A percentile compares a stretch with the other conserved stretches of the same genome.
These are phyloP conservation scores for Starmerella riodocensis DNA, from an alignment of 805 yeast genomes.

Conservation along the genomic window DNA sequence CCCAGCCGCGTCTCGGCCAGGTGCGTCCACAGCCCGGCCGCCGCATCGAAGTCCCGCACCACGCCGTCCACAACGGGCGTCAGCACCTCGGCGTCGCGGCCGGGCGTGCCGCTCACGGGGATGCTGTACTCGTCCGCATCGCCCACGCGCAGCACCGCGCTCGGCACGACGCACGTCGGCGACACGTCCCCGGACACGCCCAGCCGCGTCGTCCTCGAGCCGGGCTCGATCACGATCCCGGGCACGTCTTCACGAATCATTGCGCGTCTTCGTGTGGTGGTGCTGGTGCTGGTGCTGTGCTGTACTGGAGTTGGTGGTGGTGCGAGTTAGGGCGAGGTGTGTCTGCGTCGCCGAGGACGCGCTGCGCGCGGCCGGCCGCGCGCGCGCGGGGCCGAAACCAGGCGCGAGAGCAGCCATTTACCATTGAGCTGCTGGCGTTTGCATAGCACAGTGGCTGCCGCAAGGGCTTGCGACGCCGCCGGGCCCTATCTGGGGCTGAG, in stretches of 20 bases:
- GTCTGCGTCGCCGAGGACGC: too few species aligned
- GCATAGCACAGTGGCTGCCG: too few species aligned
- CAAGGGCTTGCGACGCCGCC: too few species aligned
- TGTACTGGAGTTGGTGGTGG: too few species aligned
- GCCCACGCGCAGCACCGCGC: constrained; percentile 28
- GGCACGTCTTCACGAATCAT: constrained; percentile 56
- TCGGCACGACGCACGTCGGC: constrained; percentile 65
- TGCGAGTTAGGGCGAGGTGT: too few species aligned
- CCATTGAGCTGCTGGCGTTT: too few species aligned
- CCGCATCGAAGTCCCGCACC: constrained; percentile 67
- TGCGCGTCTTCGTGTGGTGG: too few species aligned
- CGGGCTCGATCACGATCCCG: constrained; percentile 83
- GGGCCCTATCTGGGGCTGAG: too few species aligned
- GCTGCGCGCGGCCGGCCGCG: too few species aligned
- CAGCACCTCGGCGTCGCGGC: constrained; percentile 18
- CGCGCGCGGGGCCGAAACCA: too few species aligned
- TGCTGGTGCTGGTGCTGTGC: too few species aligned
- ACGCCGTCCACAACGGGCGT: constrained; percentile 23
- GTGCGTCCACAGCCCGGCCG: constrained; percentile 57
- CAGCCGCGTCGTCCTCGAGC: constrained; percentile 64
- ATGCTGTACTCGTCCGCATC: constrained; percentile 18
- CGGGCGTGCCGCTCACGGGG: constrained; percentile 9
- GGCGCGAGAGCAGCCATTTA: too few species aligned
- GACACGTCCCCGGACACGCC: constrained; percentile 89
- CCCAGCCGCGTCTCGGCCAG: constrained; percentile 39